Base-by-base conservation (phyloP, 139 green algal genomes). In the Nannochloris sp. region DNA sequence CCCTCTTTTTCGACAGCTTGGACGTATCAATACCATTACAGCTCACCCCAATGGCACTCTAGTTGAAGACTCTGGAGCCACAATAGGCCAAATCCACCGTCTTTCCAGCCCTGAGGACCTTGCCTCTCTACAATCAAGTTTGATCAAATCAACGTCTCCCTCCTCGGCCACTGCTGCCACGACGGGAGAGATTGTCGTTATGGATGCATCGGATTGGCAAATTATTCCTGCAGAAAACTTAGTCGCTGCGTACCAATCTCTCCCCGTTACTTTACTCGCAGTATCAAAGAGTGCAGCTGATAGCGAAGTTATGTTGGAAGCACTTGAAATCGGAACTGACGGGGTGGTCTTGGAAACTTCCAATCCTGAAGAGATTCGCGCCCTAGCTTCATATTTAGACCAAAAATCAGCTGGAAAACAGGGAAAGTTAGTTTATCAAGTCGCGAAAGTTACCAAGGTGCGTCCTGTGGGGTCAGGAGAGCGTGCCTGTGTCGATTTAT, bases 201-300 rank as follows among this genome's bases (percentile, higher is more conserved):
- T 25, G 59, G 59, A 51, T 37, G 59, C 34, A 19, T 32, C n/a
- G 33, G 34, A 65, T 23, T 65, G 59, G 59, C 48, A 86, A 76
- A 78, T 95, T 24, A 97, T 97, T n/a, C 91, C 91, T 0, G 88
- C 86, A 2, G 91, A 97, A 67, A 97, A 97, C 70, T 63, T 97
- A 29, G 87, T 97, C 14, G 90, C 90, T 1, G 72, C 85, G 13
- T 84, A 71, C 9, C 81, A 88, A 72, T 53, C 23, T 34, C 24
- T 31, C 33, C 32, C 35, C 10, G 15, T 33, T 48, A 70, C 31
- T 32, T 51, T 97, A 47, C 63, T 97, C 63, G 80, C 79, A 0
- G 54, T 72, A 0, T 76, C 79, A 0, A 27, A 14, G 4, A 76
- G 38, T n/a, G 74, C 82, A 4, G 70, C 39, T 1, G 85, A 89